Conservation (phyloP, 1,284 basidiomycete species). For the Mycosarcoma mackinlayi region DNA sequence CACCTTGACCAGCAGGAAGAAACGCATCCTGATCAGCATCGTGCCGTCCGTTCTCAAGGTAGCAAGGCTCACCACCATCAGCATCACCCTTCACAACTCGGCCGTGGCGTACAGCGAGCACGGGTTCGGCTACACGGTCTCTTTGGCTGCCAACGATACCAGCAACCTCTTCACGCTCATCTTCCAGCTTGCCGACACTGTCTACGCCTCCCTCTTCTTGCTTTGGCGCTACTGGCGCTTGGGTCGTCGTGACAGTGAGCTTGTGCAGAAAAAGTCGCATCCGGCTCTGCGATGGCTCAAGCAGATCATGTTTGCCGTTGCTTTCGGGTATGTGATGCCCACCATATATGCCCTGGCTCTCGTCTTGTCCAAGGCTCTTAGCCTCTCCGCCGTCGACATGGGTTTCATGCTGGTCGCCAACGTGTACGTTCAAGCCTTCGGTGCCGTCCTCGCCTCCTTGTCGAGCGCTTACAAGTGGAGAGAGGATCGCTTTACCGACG, state of each 20-base stretch:
- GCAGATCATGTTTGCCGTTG: conserved; percentile 45
- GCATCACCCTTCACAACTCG: conserved; percentile 26
- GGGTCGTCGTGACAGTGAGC: conserved; percentile 40
- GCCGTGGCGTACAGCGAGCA: conserved; percentile 4
- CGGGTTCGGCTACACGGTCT: conserved; percentile 28
- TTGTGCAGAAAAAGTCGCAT: conserved; percentile 34
- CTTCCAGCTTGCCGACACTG: conserved; percentile 45
- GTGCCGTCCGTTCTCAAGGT: conserved; percentile 43
- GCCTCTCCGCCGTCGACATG: conserved; percentile 28
- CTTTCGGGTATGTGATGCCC: conserved; percentile 44
- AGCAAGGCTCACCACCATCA: conserved; percentile 42
- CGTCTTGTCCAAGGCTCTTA: conserved; percentile 28
- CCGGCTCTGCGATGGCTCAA: conserved; percentile 19
- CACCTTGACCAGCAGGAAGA: conserved; percentile 33
- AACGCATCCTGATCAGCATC: conserved; percentile 41
- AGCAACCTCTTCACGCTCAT: conserved; percentile 42
- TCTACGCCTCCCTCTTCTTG: conserved; percentile 42
- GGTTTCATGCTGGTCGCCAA: conserved; percentile 57
- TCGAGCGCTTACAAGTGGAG: conserved; percentile 48
- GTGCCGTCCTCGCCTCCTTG: conserved; percentile 45
- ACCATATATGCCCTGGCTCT: conserved; percentile 46
- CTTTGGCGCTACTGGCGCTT: conserved; percentile 50
- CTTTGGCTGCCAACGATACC: conserved; percentile 29
- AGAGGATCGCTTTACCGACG: conserved; percentile 49
- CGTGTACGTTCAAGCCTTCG: conserved; percentile 50